Conservation (phyloP, 2,329 filamentous ascomycete species). For the Gyromitra esculenta region DNA sequence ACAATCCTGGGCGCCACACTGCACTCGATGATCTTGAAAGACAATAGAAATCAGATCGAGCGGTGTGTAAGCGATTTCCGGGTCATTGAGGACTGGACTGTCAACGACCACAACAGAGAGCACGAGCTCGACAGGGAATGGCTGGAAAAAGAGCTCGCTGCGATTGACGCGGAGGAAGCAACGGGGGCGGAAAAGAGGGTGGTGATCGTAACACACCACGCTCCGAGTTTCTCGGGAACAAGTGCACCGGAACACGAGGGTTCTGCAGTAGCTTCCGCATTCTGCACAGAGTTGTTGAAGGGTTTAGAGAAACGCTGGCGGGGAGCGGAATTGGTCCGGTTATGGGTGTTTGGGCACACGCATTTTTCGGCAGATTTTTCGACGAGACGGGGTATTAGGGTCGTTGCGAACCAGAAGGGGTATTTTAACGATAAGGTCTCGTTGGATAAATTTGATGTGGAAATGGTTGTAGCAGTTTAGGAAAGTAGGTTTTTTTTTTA, state of each 20-base stretch:
- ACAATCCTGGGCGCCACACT: slow-evolving; percentile 69
- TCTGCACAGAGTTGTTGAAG: slow-evolving; percentile 65
- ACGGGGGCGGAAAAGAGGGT: slow-evolving; percentile 57
- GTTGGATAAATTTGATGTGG: slow-evolving; percentile 35
- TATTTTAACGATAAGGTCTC: slow-evolving; percentile 57
- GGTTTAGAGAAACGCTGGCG: slow-evolving; percentile 58
- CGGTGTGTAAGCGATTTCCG: slow-evolving; percentile 67
- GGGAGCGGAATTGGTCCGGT: slow-evolving; percentile 58
- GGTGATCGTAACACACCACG: slow-evolving; percentile 69
- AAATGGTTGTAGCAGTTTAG: slow-evolving; percentile 44
- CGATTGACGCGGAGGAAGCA: slow-evolving; percentile 50
- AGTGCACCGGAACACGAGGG: slow-evolving; percentile 65
- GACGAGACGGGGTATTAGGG: slow-evolving; percentile 58
- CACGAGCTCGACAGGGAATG: slow-evolving; percentile 66
- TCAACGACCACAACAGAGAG: slow-evolving; percentile 64
- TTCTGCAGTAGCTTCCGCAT: slow-evolving; percentile 65
- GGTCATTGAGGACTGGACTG: slow-evolving; percentile 66
- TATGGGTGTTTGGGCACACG: slow-evolving; percentile 66
- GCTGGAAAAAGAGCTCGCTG: slow-evolving; percentile 62
- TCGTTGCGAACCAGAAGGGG: slow-evolving; percentile 65
- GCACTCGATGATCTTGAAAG: slow-evolving; percentile 65
- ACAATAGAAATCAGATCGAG: slow-evolving; percentile 61
- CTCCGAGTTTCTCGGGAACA: slow-evolving; percentile 65
- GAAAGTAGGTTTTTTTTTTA: background rate
- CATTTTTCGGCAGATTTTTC: slow-evolving; percentile 58